Conservation (phyloP, 768 basidiomycete species). For the Termitomyces bulborhizus region DNA sequence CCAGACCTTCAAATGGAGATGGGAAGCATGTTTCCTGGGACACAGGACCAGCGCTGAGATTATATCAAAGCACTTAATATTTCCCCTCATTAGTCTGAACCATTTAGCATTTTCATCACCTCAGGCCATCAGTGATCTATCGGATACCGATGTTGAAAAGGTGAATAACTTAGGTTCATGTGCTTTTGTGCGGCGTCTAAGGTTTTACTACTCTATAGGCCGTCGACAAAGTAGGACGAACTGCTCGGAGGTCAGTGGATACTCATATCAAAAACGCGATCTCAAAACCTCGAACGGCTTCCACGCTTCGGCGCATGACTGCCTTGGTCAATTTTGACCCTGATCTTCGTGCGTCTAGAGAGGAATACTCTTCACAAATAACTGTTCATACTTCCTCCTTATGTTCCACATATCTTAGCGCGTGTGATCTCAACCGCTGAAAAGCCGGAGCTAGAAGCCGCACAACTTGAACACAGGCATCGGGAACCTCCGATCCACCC, state of each 20-base stretch:
- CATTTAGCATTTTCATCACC: constrained; percentile 63
- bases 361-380: constrained; percentile 2
- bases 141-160: constrained; percentile 60
- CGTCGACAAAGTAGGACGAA: constrained; percentile 64
- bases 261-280: constrained; percentile 69
- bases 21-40: constrained; percentile 67
- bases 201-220: constrained; percentile 33
- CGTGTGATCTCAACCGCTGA: constrained; percentile 40
- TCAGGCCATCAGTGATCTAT: constrained; percentile 49
- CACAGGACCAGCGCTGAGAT: constrained; percentile 62
- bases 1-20: constrained; percentile 67
- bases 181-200: constrained; percentile 6
- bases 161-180: constrained; percentile 25
- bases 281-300: constrained; percentile 62
- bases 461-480: constrained; percentile 5
- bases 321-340: constrained; percentile 64
- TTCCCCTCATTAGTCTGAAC: constrained; percentile 67
- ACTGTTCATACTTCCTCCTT: constrained; percentile 9
- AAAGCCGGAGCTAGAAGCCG: constrained; percentile 33
- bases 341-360: constrained; percentile 51
- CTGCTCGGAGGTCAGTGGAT: constrained; percentile 60
- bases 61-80: constrained; percentile 71
- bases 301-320: constrained; percentile 62
- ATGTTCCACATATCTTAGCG: constrained; percentile 31
- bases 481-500: constrained; percentile 12